A percentile compares a stretch with the other conserved stretches of the same genome.
Conservation (phyloP, 2,329 filamentous ascomycete species). For the Fusarium fujikuroi region DNA sequence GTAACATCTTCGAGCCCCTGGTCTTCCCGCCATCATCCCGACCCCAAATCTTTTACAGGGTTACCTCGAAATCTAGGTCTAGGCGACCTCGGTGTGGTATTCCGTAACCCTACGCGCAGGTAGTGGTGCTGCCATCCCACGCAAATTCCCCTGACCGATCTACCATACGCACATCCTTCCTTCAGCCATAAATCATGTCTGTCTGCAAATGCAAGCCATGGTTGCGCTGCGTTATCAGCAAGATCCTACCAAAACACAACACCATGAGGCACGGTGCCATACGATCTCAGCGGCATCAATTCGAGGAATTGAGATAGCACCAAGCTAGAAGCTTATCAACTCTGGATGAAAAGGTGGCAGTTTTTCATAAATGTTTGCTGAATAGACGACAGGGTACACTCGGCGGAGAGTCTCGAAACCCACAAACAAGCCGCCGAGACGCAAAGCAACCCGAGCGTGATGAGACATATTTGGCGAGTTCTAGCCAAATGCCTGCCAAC, state of each 20-base stretch:
- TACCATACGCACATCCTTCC: constrained; percentile 15
- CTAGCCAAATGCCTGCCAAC: neutral
- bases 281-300: constrained; percentile 7
- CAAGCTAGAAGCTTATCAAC: neutral
- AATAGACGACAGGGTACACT: neutral
- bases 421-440: constrained; percentile 26
- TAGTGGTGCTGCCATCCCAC: constrained; percentile 35
- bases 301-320: neutral
- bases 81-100: constrained; percentile 35
- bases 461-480: constrained; percentile 4
- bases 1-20: neutral
- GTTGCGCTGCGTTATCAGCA: constrained; percentile 15
- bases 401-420: constrained; percentile 9
- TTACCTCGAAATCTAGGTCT: constrained; percentile 18
- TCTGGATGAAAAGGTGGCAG: neutral
- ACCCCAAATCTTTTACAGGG: constrained; percentile 21
- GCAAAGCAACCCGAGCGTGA: neutral
- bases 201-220: constrained; percentile 25
- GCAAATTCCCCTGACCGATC: constrained; percentile 39
- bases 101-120: constrained; percentile 34
- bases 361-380: neutral
- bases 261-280: neutral
- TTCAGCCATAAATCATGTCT: constrained; percentile 12
- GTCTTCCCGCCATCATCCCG: constrained; percentile 18
- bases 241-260: neutral